phyloP scores from a whole-genome alignment of 352 stramenopile genomes.

The Blastocystis sp. region DNA sequence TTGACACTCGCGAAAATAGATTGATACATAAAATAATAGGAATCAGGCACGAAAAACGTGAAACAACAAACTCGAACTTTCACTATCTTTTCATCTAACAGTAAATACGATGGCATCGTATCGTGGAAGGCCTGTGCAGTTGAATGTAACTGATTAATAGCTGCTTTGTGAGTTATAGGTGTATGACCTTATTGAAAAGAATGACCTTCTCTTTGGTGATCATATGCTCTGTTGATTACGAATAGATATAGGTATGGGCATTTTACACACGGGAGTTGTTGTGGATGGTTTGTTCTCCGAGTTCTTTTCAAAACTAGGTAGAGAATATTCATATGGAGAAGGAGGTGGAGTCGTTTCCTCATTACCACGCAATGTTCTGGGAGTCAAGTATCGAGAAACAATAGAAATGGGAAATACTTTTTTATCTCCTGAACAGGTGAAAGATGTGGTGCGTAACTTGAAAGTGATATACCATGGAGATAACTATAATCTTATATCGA shows the following conservation, averaged over 20 bases:
- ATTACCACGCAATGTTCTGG: not conserved
- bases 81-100: no score
- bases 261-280: constrained; percentile 45
- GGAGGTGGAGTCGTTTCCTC: not conserved
- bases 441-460: constrained; percentile 10
- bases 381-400: constrained; percentile 8
- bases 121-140: not conserved
- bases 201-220: constrained; percentile 19
- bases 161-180: not conserved
- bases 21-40: no score
- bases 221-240: not conserved
- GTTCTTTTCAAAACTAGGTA: not conserved
- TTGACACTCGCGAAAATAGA: no score
- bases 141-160: not conserved
- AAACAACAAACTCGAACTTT: no score
- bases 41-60: no score
- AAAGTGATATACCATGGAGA: not conserved
- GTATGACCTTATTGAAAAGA: constrained; percentile 36
- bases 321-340: constrained; percentile 50
- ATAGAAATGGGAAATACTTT: constrained; percentile 7
- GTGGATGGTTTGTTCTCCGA: not conserved
- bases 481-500: constrained; percentile 25
- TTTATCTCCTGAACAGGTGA: not conserved
- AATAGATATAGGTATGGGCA: constrained; percentile 21
- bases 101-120: not conserved